Base-by-base conservation (phyloP, 306 rosid species). In the Quercus robur region DNA sequence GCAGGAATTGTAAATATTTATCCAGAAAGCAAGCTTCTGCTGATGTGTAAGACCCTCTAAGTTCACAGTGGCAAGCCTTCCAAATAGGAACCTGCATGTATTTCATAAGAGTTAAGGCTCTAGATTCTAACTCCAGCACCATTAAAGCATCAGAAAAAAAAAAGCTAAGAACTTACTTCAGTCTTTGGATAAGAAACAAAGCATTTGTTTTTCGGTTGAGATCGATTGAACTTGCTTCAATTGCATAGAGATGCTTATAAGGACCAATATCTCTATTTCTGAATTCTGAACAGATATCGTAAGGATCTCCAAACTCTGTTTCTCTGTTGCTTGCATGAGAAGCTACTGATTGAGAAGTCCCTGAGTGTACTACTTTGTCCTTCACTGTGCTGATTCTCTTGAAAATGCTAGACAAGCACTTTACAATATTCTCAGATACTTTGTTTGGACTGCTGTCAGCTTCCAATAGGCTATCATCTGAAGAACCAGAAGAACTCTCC, bases 21-120 rank as follows among this genome's bases (percentile, higher is more conserved):
- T 93, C 99, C 99, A 95, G 85, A 95, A 95, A 72, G 99, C 98
- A 79, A 95, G 97, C 87, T 91, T 95, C 84, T 95, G 92, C 75
- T 95, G 98, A 83, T 95, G 97, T 63, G 87, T 86, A 74, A 93
- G 99, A 66, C 91, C 92, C 86, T 90, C 91, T 78, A 95, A 89
- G 75, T 87, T 95, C 75, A 95, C 81, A 46, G 93, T 81, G 69
- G 96, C 89, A 69, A 95, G 94, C 85, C 87, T 89, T 74, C 87
- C 93, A 55, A 91, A 91, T 56, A 93, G 87, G 76, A 79, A 86
- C 87, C 99, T 95, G 91, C 59, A 77, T 26, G 69, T 77, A 49
- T 20, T 18, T 11, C 12, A 54, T 18, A 78, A 31, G 70, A 83
- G 28, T 56, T 23, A 38, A 25, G 35, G 10, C 52, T 35, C n/a